Evolutionary conservation across 169 alveolate genomes (phyloP).

Genomic region (Sarcocystis neurona): DNA sequence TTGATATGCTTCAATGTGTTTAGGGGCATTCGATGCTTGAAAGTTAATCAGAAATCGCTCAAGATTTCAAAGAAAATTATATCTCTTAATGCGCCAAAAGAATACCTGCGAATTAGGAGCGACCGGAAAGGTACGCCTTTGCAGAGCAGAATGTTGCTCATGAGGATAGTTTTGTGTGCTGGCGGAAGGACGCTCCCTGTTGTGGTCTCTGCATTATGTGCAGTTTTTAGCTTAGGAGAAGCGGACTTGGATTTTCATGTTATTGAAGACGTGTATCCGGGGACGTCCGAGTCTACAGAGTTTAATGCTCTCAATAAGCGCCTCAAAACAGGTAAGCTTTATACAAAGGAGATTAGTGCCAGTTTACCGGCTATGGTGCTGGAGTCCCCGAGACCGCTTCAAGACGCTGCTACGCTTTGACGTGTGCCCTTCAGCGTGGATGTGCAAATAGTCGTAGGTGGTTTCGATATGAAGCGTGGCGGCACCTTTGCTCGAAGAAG

Average conservation of each 20-base stretch:
- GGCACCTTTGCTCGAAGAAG: too few relatives aligned
- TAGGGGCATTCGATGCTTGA: conserved; percentile 53
- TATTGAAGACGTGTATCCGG: conserved; percentile 42
- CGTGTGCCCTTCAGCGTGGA: too few relatives aligned
- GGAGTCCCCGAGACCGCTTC: too few relatives aligned
- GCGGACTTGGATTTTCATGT: conserved; percentile 26
- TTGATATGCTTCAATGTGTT: background rate
- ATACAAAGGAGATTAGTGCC: background rate
- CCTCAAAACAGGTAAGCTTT: conserved; percentile 29
- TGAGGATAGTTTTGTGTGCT: too few relatives aligned
- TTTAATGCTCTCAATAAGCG: conserved; percentile 37
- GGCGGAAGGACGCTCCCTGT: too few relatives aligned
- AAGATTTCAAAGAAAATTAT: conserved; percentile 38
- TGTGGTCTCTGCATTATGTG: background rate
- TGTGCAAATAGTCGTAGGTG: too few relatives aligned
- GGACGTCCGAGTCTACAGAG: conserved; percentile 40
- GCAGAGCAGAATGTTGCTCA: too few relatives aligned
- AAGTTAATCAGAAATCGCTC: conserved; percentile 27
- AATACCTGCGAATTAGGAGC: background rate
- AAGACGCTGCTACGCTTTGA: too few relatives aligned
- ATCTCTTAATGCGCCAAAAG: background rate
- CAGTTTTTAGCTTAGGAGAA: conserved; percentile 9
- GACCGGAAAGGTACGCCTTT: background rate
- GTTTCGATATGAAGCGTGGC: too few relatives aligned
- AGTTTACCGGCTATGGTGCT: too few relatives aligned